These are phyloP conservation scores for Aspergillus hiratsukae DNA, from an alignment of 2,329 filamentous ascomycete species.

Conservation along the genomic window DNA sequence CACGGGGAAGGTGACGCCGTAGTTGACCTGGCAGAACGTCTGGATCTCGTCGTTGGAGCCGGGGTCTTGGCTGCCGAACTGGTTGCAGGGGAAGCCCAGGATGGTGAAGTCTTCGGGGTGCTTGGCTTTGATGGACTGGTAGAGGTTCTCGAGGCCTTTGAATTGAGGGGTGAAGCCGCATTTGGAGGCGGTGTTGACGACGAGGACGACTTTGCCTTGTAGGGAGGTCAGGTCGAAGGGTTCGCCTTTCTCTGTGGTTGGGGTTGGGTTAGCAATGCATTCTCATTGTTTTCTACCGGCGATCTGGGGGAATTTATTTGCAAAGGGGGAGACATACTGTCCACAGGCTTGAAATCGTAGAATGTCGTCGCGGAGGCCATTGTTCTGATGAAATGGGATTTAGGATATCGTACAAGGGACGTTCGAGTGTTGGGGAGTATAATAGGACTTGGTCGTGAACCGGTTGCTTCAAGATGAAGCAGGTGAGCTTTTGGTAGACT, in stretches of 20 bases:
- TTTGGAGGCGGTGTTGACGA: slow-evolving; percentile 98
- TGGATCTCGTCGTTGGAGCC: slow-evolving; percentile 77
- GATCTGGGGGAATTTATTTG: background rate
- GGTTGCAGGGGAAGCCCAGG: slow-evolving; percentile 97
- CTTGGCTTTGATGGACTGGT: slow-evolving; percentile 67
- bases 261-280: slow-evolving; percentile 5
- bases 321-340: slow-evolving; percentile 43
- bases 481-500: background rate
- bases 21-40: slow-evolving; percentile 85
- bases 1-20: slow-evolving; percentile 87
- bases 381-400: slow-evolving; percentile 19
- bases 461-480: background rate
- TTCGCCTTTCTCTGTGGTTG: slow-evolving; percentile 62
- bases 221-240: slow-evolving; percentile 66
- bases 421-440: background rate
- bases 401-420: background rate
- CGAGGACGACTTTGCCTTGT: slow-evolving; percentile 87
- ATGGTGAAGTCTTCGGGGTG: slow-evolving; percentile 76
- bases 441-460: background rate
- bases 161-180: slow-evolving; percentile 99
- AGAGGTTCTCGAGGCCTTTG: slow-evolving; percentile 81
- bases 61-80: slow-evolving; percentile 89
- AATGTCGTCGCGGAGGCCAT: slow-evolving; percentile 58
- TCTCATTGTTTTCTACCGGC: background rate
- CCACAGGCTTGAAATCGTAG: slow-evolving; percentile 56